These are phyloP conservation scores for Epichloe amarillans DNA, from an alignment of 2,329 filamentous ascomycete genomes.

Conservation along the genomic window DNA sequence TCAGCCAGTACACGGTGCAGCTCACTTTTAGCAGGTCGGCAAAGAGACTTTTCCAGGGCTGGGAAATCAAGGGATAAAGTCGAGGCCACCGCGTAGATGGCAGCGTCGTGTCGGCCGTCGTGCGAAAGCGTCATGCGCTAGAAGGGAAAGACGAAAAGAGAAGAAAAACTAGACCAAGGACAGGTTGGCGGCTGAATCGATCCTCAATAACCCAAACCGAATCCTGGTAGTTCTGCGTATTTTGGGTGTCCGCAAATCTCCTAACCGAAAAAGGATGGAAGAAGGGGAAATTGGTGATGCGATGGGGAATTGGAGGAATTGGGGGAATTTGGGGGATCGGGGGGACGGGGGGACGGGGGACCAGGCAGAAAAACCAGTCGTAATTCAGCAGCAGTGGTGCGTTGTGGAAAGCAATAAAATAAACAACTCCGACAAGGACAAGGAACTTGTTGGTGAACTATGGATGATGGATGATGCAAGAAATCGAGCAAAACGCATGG, in stretches of 20 bases:
- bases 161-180: not conserved
- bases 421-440: not conserved
- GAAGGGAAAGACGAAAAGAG: not conserved
- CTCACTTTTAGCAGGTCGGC: not conserved
- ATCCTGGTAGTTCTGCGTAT: not conserved
- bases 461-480: not conserved
- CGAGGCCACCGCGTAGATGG: not conserved
- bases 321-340: not conserved
- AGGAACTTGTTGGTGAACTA: not conserved
- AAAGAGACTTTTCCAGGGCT: not conserved
- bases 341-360: not conserved
- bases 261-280: not conserved
- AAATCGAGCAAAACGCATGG: not conserved
- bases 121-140: not conserved
- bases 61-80: not conserved
- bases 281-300: slow-evolving; percentile 2
- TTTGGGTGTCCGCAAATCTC: slow-evolving; percentile 2
- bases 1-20: not conserved
- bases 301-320: not conserved
- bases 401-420: not conserved
- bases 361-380: not conserved
- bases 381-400: not conserved
- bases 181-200: not conserved
- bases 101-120: not conserved
- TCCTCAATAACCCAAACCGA: not conserved